Conservation (phyloP, 2,329 filamentous ascomycete species). For the Trichoderma harzianum region DNA sequence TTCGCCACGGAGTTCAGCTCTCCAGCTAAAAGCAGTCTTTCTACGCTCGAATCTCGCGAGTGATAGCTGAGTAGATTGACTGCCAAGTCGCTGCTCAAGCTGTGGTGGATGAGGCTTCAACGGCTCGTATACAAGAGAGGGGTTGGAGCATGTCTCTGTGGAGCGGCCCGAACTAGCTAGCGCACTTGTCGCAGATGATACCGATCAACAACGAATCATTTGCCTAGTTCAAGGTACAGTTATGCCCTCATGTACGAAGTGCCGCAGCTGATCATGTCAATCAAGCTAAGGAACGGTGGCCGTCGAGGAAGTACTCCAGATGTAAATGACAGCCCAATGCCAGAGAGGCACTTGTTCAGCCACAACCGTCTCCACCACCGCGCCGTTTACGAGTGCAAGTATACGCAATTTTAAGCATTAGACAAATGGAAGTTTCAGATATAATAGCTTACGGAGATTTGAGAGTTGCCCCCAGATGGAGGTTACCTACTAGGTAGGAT, state of each 20-base stretch:
- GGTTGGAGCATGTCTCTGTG: neutral
- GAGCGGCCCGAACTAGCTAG: slow-evolving; percentile 12
- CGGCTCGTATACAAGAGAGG: neutral
- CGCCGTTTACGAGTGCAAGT: neutral
- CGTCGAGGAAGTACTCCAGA: neutral
- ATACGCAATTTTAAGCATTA: neutral
- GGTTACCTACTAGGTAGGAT: neutral
- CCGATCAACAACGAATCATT: slow-evolving; percentile 9
- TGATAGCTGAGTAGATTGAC: neutral
- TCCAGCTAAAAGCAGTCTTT: neutral
- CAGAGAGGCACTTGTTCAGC: neutral
- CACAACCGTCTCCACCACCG: neutral
- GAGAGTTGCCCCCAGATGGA: neutral
- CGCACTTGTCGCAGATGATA: slow-evolving; percentile 2
- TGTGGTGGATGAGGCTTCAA: neutral
- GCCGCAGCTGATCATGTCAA: slow-evolving; percentile 11
- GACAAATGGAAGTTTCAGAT: neutral
- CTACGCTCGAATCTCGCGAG: neutral
- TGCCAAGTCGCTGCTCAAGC: neutral
- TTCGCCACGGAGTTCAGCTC: neutral
- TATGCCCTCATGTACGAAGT: slow-evolving; percentile 15
- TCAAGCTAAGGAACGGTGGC: slow-evolving; percentile 11
- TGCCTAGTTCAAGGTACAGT: slow-evolving; percentile 3
- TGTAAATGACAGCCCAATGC: neutral
- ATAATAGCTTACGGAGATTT: neutral